A percentile compares a stretch with the other conserved stretches of the same genome.
These are phyloP conservation scores for Podaxis mareebaensis DNA, from an alignment of 768 basidiomycete genomes.

Conservation along the genomic window DNA sequence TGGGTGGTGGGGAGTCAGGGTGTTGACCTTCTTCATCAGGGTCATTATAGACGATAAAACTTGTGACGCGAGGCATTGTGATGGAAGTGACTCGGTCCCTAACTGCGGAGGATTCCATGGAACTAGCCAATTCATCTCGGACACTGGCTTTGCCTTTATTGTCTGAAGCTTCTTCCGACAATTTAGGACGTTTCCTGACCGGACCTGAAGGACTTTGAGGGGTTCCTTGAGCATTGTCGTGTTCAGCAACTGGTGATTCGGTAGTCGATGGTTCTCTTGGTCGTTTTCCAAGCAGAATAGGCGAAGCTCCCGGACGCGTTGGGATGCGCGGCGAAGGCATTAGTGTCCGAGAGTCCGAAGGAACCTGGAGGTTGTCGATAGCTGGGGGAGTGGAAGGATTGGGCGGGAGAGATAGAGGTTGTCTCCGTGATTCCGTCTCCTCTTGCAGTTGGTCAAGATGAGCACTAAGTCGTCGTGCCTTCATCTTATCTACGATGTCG, in stretches of 20 bases:
- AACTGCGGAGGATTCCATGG: slow-evolving; percentile 18
- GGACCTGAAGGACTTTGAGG: slow-evolving; percentile 41
- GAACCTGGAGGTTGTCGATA: slow-evolving; percentile 5
- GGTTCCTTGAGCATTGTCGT: slow-evolving; percentile 37
- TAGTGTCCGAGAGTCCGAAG: slow-evolving; percentile 3
- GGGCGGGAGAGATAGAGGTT: slow-evolving; percentile 5
- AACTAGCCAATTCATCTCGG: slow-evolving; percentile 17
- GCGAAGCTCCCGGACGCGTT: slow-evolving; percentile 41
- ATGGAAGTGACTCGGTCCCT: background rate
- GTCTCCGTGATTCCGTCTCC: background rate
- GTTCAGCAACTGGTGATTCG: slow-evolving; percentile 42
- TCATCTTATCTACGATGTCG: slow-evolving; percentile 10
- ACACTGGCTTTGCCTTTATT: slow-evolving; percentile 12
- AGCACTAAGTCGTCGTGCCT: background rate
- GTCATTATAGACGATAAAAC: slow-evolving; percentile 53
- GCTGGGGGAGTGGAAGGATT: slow-evolving; percentile 21
- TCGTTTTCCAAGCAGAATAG: slow-evolving; percentile 65
- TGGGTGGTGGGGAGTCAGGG: slow-evolving; percentile 50
- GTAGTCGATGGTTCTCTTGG: slow-evolving; percentile 52
- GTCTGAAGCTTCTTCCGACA: slow-evolving; percentile 17
- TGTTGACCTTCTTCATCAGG: slow-evolving; percentile 34
- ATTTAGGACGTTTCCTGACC: slow-evolving; percentile 54
- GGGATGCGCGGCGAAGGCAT: slow-evolving; percentile 18
- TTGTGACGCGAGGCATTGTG: slow-evolving; percentile 31
- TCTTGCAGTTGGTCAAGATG: background rate